Base-by-base conservation (phyloP, 2,329 filamentous ascomycete genomes). In the Celoporthe dispersa region DNA sequence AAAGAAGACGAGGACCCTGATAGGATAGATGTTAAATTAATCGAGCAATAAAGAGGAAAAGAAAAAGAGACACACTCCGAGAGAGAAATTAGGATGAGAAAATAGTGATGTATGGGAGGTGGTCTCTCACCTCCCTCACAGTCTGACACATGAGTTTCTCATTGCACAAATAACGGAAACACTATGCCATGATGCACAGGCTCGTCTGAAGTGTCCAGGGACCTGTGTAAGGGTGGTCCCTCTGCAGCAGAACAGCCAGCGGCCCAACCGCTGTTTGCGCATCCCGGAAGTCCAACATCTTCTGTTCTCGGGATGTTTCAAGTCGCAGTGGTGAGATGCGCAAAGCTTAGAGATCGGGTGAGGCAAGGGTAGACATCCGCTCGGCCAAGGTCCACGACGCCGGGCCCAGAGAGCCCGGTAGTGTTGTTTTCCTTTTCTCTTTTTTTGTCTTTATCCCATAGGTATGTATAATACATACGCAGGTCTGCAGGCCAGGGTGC, bases 231-330 rank as follows among this genome's bases (percentile, higher is more conserved):
- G n/a, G n/a, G n/a, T n/a, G n/a, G n/a, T n/a, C n/a, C n/a, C n/a
- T n/a, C n/a, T n/a, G n/a, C n/a, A n/a, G n/a, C n/a, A n/a, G 25
- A 57, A 19, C 53, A 19, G 14, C 53, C 12, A 19, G 19, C 7
- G 51, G 51, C 51, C 25, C 25, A 28, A 16, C 51, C 25, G 12
- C 51, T 28, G 51, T 31, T 28, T 25, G 51, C 51, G 9, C n/a
- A 12, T 28, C 28, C 22, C 8, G 51, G 64, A n/a, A 44, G 37
- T 41, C 64, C 37, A 59, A 7, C 64, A 37, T 44, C 25, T 59
- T 57, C 64, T 60, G 31, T 37, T 37, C 57, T 37, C 53, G 41
- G 12, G 37, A 66, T 66, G 64, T 66, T 66, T 66, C 64, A 66
- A 59, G 9, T 9, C 25, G 25, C 6, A 11, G 37, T 57, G 51